Evolutionary conservation across 2,329 filamentous ascomycete genomes (phyloP), one percentile per base, ranked within the genome.

Genomic region (Spiromastix sp.): DNA sequence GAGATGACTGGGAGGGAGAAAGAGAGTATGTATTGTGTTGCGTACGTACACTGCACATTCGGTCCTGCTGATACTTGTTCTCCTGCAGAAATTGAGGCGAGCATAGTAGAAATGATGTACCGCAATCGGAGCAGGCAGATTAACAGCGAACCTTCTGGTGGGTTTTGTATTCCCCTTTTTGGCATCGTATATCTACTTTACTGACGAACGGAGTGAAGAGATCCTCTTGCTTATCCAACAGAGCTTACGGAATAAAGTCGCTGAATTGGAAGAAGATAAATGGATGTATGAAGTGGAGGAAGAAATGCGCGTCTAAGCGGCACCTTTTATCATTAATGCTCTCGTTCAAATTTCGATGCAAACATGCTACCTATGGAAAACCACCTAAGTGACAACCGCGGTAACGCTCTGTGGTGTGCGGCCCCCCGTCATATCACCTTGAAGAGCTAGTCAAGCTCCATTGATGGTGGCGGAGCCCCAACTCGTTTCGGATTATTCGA

Each of bases 201-300:
- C 21, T 22, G 11, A 20, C 35, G 41, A 46, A 37, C 37, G 32
- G n/a, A 15, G 40, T 29, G n/a, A 28, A 78, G 82, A 86, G 56
- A 68, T 87, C 3, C 65, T 85, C 17, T 76, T 81, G 43, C 71
- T 76, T 15, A 72, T 86, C 31, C 73, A 75, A 43, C 72, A 76
- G 21, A 86, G 79, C 54, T 63, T 93, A 36, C 69, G 75, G 46
- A 74, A 74, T 39, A 85, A 85, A 54, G 80, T 86, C 2, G 72
- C 74, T 11, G 76, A 79, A 10, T 61, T 93, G 32, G 72, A 82
- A 15, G 82, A 91, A 33, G 86, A 94, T 51, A 82, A 79, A 49
- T 94, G 86, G 86, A 93, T 93, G 79, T 93, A 82, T 59, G 84
- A 87, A 55, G 66, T 74, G 2, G 81, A 85, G 48, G 69, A 74